Base-by-base conservation (phyloP, 176 grass and related monocot genomes). In the Thalia dealbata region DNA sequence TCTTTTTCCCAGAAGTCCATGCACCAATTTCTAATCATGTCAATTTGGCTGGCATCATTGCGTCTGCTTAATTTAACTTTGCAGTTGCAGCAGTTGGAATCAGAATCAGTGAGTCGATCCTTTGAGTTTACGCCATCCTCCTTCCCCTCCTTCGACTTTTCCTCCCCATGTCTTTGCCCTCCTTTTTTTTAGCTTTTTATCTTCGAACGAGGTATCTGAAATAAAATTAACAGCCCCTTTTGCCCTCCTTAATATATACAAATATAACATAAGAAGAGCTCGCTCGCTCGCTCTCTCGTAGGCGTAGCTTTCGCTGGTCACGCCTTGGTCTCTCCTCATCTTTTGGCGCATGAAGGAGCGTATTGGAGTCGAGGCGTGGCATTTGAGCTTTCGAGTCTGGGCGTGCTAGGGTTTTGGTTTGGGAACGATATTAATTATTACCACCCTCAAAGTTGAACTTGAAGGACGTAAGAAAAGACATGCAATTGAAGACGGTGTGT, bases 301-400 rank as follows among this genome's bases (percentile, higher is more conserved):
- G n/a, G n/a, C n/a, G 24, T 28, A 15, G 61, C 61, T 63, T 28
- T 63, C 23, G 3, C 61, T n/a, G n/a, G n/a, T 63, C 61, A 29
- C 27, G 25, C 22, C 9, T 44, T 48, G 45, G 45, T 13, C n/a
- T 27, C 25, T 22, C 58, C 58, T 27, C 58, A 27, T 25, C 58
- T 63, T 63, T 63, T 28, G 61, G 61, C 24, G 61, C 61, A 63
- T 63, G 61, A 63, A 13, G n/a, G n/a, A n/a, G n/a, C n/a, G n/a
- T n/a, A 28, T 63, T 11, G 23, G 61, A 28, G 61, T 19, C 54
- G 22, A 58, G 32, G 32, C 32, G 4, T 38, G 58, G 58, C n/a
- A 61, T 26, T 61, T 61, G 58, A 61, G 21, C n/a, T 61, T 24
- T 13, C n/a, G 2, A n/a, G n/a, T n/a, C 7, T 61, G 58, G n/a